These are phyloP conservation scores for Fusarium caatingaense DNA, from an alignment of 2,329 filamentous ascomycete species.

Conservation along the genomic window DNA sequence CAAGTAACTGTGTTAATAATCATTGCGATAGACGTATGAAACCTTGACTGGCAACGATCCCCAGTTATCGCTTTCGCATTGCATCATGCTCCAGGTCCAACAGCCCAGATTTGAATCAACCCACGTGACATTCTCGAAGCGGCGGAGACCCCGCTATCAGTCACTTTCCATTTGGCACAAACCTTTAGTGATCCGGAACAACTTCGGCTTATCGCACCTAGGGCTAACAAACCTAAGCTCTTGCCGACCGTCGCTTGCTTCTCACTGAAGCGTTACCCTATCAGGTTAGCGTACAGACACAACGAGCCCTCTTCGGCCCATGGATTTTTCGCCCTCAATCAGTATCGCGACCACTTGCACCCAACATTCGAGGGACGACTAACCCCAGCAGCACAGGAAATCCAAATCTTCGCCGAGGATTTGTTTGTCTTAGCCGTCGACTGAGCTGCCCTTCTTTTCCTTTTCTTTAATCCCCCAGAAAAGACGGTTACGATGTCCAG, in stretches of 20 bases:
- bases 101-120: not conserved
- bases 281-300: constrained; percentile 55
- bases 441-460: constrained; percentile 52
- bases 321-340: constrained; percentile 55
- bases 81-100: not conserved
- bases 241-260: constrained; percentile 50
- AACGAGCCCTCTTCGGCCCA: constrained; percentile 54
- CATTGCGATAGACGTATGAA: constrained; percentile 4
- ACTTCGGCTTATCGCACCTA: constrained; percentile 48
- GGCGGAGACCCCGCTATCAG: not conserved
- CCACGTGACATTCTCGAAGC: constrained; percentile 28
- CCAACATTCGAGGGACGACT: constrained; percentile 55
- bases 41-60: not conserved
- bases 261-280: constrained; percentile 46
- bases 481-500: constrained; percentile 69
- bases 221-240: constrained; percentile 58
- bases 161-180: constrained; percentile 4
- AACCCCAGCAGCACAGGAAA: constrained; percentile 57
- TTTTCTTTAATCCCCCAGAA: constrained; percentile 48
- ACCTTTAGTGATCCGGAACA: constrained; percentile 43
- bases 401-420: constrained; percentile 55
- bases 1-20: not conserved
- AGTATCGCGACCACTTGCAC: constrained; percentile 56
- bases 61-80: not conserved
- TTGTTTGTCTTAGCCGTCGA: constrained; percentile 51